Evolutionary conservation across 345 rosid species (phyloP).

Genomic region (Raphanus raphanistrum): DNA sequence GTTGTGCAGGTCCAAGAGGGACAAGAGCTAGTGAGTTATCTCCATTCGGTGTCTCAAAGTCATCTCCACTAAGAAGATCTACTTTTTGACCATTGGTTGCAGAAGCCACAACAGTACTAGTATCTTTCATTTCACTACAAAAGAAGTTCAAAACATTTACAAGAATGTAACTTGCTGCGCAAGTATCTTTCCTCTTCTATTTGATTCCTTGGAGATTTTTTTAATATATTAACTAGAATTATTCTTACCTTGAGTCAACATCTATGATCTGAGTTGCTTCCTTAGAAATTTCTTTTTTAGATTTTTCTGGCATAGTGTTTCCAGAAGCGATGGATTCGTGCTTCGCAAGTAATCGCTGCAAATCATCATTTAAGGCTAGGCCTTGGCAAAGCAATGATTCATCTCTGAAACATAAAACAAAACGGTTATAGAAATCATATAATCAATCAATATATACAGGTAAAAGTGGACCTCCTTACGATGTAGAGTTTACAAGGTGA

Average conservation of each 20-base stretch:
- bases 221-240: neutral
- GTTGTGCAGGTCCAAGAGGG: conserved; percentile 69
- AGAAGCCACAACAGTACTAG: conserved; percentile 66
- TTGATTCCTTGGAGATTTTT: neutral
- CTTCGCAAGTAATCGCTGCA: conserved; percentile 86
- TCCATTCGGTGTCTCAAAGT: conserved; percentile 25
- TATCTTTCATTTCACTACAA: conserved; percentile 30
- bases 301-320: conserved; percentile 43
- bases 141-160: neutral
- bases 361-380: conserved; percentile 85
- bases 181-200: neutral
- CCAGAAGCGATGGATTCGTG: conserved; percentile 85
- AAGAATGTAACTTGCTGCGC: conserved; percentile 7
- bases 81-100: conserved; percentile 67
- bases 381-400: conserved; percentile 93
- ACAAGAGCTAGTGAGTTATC: conserved; percentile 62
- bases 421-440: neutral
- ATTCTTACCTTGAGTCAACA: conserved; percentile 39
- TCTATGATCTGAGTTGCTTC: conserved; percentile 50
- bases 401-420: conserved; percentile 55
- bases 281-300: conserved; percentile 44
- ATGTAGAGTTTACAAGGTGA: conserved; percentile 95
- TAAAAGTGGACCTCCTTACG: conserved; percentile 48
- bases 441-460: neutral
- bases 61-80: conserved; percentile 87